Evolutionary conservation across 192 early-diverging fungal species (phyloP).

Genomic region (Backusella morwellensis): DNA sequence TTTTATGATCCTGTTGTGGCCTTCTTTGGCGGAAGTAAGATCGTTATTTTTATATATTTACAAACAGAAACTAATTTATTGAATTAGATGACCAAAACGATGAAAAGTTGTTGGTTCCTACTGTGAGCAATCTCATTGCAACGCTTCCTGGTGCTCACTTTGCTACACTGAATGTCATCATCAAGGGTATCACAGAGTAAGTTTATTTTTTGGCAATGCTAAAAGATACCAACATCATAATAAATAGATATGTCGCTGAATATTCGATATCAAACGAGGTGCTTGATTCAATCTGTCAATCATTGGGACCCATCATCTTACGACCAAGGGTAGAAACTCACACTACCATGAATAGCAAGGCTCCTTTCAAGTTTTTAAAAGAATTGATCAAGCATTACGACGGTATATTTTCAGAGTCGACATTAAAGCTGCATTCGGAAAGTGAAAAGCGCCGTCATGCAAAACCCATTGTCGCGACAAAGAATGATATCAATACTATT

Average conservation of each 20-base stretch:
- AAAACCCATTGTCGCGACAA: neutral
- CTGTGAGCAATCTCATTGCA: conserved; percentile 46
- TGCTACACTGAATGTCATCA: conserved; percentile 41
- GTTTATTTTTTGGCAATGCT: neutral
- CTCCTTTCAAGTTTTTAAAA: conserved; percentile 38
- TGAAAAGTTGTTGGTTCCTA: conserved; percentile 31
- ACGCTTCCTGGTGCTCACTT: conserved; percentile 46
- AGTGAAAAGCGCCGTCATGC: conserved; percentile 25
- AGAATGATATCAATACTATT: neutral
- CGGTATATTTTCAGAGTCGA: conserved; percentile 39
- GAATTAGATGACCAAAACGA: conserved; percentile 28
- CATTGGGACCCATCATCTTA: conserved; percentile 49
- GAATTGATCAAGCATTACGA: conserved; percentile 46
- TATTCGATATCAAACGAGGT: conserved; percentile 23
- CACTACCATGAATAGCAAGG: conserved; percentile 42
- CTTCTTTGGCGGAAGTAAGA: conserved; percentile 57
- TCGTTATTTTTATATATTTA: neutral
- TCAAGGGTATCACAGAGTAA: conserved; percentile 30
- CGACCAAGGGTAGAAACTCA: conserved; percentile 39
- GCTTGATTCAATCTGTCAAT: conserved; percentile 36
- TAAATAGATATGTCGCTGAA: neutral
- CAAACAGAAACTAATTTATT: neutral
- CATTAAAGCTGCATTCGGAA: conserved; percentile 17
- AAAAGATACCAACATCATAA: neutral
- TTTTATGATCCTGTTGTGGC: conserved; percentile 67